Base-by-base conservation (phyloP, 2,329 filamentous ascomycete genomes). In the Ophiostoma sp. region DNA sequence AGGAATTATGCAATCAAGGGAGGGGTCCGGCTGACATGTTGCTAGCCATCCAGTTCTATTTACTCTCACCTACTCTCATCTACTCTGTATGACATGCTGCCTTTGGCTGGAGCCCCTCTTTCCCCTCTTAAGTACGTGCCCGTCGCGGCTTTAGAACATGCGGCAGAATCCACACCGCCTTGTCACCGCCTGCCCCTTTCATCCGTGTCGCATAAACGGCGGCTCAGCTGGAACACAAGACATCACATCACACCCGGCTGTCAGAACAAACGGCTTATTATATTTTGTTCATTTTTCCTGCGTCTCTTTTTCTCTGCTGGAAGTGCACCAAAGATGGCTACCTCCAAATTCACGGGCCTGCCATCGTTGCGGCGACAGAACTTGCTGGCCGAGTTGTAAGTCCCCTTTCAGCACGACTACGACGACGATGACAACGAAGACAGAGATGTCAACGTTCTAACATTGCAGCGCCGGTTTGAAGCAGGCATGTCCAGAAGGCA, bases 341-440 rank as follows among this genome's bases (percentile, higher is more conserved):
- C 81, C 39, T 75, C 80, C 23, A 80, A 79, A 67, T 79, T 87
- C 76, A 79, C 77, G 57, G 78, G 77, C 64, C 76, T 88, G 73
- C 84, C 86, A 11, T 82, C 86, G 68, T 75, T 94, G 76, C 86
- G 90, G 76, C 88, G 85, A 78, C 91, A 95, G 79, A 90, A 93
- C 77, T 85, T 95, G 67, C 84, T 93, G 57, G 85, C 92, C 71
- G 92, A 95, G 81, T 95, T 94, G 92, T 95, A 83, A 74, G 89
- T 70, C 11, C 54, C 23, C 35, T 35, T 48, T 67, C 8, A 36
- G 4, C 20, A 23, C n/a, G 35, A 65, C n/a, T 5, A 62, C 27
- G 57, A 20, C 13, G 27, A 62, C 6, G 13, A 27, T 17, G 23
- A 4, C 11, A 3, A 57, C 8, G n/a, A n/a, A n/a, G n/a, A n/a